These are phyloP conservation scores for Tylopilus sp. DNA, from an alignment of 768 basidiomycete species.

Conservation along the genomic window DNA sequence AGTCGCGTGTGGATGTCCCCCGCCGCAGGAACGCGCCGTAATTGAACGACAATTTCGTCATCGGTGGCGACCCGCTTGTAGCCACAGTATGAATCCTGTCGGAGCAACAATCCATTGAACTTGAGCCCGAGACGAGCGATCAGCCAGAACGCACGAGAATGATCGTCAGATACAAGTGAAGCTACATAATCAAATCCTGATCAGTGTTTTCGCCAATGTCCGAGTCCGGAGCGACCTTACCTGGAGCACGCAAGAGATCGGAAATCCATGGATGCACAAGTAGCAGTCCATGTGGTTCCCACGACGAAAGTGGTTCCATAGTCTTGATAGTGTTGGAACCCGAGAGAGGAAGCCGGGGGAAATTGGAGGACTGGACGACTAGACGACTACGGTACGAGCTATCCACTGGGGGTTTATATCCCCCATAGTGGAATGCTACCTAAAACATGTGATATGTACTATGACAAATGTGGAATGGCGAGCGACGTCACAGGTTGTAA, in stretches of 20 bases:
- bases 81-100: not conserved
- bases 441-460: too few relatives aligned
- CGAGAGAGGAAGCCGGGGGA: too few relatives aligned
- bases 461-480: too few relatives aligned
- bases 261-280: not conserved
- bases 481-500: too few relatives aligned
- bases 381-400: too few relatives aligned
- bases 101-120: constrained; percentile 3
- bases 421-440: too few relatives aligned
- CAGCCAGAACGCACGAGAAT: constrained; percentile 1
- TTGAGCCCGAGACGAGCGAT: constrained; percentile 2
- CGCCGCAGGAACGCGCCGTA: not conserved
- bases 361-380: too few relatives aligned
- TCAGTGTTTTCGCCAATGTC: not conserved
- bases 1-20: not conserved
- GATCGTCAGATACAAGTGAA: not conserved
- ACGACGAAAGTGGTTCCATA: not conserved
- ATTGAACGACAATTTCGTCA: not conserved
- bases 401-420: too few relatives aligned
- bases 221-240: not conserved
- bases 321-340: not conserved
- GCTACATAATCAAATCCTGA: not conserved
- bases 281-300: not conserved
- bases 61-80: constrained; percentile 10
- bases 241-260: not conserved